phyloP scores from a whole-genome alignment of 2,329 filamentous ascomycete species.

The Ceratocystis cubensis region DNA sequence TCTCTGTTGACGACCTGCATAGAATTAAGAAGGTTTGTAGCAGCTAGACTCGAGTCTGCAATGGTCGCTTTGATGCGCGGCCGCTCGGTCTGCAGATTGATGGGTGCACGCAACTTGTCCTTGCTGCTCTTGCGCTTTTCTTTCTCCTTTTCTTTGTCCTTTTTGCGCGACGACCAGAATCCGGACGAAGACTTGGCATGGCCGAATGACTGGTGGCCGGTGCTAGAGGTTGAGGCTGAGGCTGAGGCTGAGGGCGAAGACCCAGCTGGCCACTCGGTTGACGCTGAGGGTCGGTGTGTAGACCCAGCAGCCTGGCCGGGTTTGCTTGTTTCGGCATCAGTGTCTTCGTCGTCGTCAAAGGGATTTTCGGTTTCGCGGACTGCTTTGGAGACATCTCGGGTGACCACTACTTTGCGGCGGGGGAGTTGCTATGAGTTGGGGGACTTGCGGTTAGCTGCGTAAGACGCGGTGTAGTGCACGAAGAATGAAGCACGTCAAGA shows the following conservation, averaged over 20 bases:
- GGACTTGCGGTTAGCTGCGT: not conserved
- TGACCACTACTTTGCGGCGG: conserved; percentile 56
- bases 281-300: not conserved
- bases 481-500: not conserved
- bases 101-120: conserved; percentile 49
- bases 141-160: conserved; percentile 37
- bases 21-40: conserved; percentile 80
- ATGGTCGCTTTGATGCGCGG: conserved; percentile 78
- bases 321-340: conserved; percentile 30
- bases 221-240: not conserved
- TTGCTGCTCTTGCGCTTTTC: conserved; percentile 35
- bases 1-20: conserved; percentile 88
- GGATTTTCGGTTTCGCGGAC: conserved; percentile 68
- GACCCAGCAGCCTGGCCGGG: not conserved
- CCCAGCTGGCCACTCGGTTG: not conserved
- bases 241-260: conserved; percentile 22
- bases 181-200: conserved; percentile 31
- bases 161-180: conserved; percentile 35
- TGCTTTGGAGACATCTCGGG: conserved; percentile 69
- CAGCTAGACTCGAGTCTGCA: conserved; percentile 75
- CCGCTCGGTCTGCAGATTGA: conserved; percentile 80
- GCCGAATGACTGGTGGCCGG: conserved; percentile 21
- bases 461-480: not conserved
- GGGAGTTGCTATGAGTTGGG: conserved; percentile 43
- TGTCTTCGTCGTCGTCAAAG: conserved; percentile 53